Percentiles rank a stretch among this genome's conserved stretches.
Evolutionary conservation across 2,329 filamentous ascomycete genomes (phyloP).

Genomic region (Parastagonospora avenae): DNA sequence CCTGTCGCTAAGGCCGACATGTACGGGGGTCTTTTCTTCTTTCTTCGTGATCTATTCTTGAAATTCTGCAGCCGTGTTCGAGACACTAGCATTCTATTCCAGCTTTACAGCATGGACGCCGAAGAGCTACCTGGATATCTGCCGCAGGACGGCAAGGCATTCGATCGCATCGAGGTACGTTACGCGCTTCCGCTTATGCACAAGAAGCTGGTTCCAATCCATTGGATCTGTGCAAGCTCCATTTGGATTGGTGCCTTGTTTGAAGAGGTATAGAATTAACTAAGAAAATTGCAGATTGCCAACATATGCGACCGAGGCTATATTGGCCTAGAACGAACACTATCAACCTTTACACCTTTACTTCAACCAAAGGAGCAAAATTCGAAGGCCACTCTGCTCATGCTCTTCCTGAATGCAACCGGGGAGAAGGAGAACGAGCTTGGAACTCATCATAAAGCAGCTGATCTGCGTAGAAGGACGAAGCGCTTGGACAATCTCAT

Average conservation of each 20-base stretch:
- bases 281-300: too few species aligned
- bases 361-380: slow-evolving; percentile 43
- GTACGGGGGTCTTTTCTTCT: slow-evolving; percentile 48
- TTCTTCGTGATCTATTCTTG: slow-evolving; percentile 35
- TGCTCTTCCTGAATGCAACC: slow-evolving; percentile 50
- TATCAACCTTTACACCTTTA: slow-evolving; percentile 38
- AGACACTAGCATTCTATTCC: slow-evolving; percentile 26
- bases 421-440: slow-evolving; percentile 16
- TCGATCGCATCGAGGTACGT: slow-evolving; percentile 50
- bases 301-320: slow-evolving; percentile 50
- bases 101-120: slow-evolving; percentile 35
- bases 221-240: too few species aligned
- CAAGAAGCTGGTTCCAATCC: neutral
- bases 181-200: neutral
- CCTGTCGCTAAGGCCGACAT: slow-evolving; percentile 40
- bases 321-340: slow-evolving; percentile 31
- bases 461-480: too few species aligned
- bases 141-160: slow-evolving; percentile 16
- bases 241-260: too few species aligned
- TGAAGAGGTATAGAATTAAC: too few species aligned
- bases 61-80: slow-evolving; percentile 38
- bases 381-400: slow-evolving; percentile 49
- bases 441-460: too few species aligned
- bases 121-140: slow-evolving; percentile 21
- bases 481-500: too few species aligned